A percentile compares a stretch with the other conserved stretches of the same genome.
Evolutionary conservation across 2,329 filamentous ascomycete genomes (phyloP).

Genomic region (Exophiala dermatitidis): DNA sequence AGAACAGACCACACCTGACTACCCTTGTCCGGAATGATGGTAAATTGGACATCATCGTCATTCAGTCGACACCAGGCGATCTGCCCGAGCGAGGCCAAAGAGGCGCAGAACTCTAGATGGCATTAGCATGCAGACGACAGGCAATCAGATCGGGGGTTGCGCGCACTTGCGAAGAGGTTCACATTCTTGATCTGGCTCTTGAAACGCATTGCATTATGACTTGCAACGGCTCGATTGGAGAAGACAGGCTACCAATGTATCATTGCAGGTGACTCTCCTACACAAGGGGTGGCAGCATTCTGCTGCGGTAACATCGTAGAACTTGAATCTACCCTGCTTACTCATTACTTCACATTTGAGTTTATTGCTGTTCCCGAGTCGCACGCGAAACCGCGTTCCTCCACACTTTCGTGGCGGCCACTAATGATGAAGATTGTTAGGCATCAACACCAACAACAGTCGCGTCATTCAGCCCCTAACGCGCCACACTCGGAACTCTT

Average conservation of each 20-base stretch:
- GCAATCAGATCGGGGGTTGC: slow-evolving; percentile 26
- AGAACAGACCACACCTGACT: slow-evolving; percentile 93
- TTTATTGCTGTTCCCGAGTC: too few relatives aligned
- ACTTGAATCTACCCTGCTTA: too few relatives aligned
- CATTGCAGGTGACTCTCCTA: too few relatives aligned
- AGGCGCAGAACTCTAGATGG: slow-evolving; percentile 52
- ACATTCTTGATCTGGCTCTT: slow-evolving; percentile 47
- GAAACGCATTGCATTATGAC: slow-evolving; percentile 43
- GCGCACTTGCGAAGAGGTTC: slow-evolving; percentile 46
- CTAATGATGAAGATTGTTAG: too few relatives aligned
- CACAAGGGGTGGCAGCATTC: too few relatives aligned
- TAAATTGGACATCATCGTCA: slow-evolving; percentile 82
- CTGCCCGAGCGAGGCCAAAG: slow-evolving; percentile 62
- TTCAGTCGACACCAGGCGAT: slow-evolving; percentile 87
- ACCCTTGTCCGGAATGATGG: slow-evolving; percentile 87
- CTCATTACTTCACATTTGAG: too few relatives aligned
- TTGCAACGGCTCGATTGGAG: background rate
- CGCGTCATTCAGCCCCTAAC: background rate
- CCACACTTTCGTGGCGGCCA: background rate
- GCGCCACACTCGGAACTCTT: background rate
- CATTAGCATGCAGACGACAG: background rate
- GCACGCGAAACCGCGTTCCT: background rate
- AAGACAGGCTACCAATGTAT: background rate
- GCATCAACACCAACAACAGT: background rate
- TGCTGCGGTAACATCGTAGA: too few relatives aligned